Percentiles rank a stretch among this genome's conserved stretches.
Conservation (phyloP, 2,329 filamentous ascomycete species). For the Aspergillus latus region DNA sequence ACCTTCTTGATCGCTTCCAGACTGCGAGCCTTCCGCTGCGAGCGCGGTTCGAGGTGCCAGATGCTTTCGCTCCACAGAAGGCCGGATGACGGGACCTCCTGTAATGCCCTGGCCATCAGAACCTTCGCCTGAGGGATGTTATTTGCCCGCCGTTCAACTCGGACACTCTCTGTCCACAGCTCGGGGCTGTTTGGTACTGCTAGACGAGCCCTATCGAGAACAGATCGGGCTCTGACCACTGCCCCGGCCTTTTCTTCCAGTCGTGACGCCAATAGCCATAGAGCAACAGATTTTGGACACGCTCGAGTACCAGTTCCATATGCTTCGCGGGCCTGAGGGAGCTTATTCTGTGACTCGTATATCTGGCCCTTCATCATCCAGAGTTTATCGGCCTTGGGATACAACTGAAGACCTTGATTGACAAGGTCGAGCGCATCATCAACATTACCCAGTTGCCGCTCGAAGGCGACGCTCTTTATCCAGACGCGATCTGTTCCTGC, state of each 20-base stretch:
- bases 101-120: slow-evolving; percentile 88
- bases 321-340: slow-evolving; percentile 82
- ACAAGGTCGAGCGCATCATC: slow-evolving; percentile 84
- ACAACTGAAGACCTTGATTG: slow-evolving; percentile 80
- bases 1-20: slow-evolving; percentile 97
- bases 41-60: slow-evolving; percentile 87
- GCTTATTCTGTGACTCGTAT: slow-evolving; percentile 78
- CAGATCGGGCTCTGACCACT: slow-evolving; percentile 86
- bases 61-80: slow-evolving; percentile 93
- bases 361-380: slow-evolving; percentile 99
- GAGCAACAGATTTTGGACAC: slow-evolving; percentile 75
- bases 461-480: slow-evolving; percentile 94
- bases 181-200: slow-evolving; percentile 81
- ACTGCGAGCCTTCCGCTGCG: slow-evolving; percentile 86
- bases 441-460: slow-evolving; percentile 75
- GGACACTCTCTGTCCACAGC: slow-evolving; percentile 91
- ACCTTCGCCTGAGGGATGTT: slow-evolving; percentile 82
- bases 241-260: slow-evolving; percentile 83
- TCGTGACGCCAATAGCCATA: slow-evolving; percentile 86
- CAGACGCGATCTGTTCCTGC: slow-evolving; percentile 94
- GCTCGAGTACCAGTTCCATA: slow-evolving; percentile 86
- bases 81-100: slow-evolving; percentile 85
- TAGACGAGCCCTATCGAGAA: slow-evolving; percentile 86
- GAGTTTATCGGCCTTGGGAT: slow-evolving; percentile 81
- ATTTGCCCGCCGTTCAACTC: slow-evolving; percentile 83